Conservation (phyloP, 257 asterid species). For the Lavandula angustifolia region DNA sequence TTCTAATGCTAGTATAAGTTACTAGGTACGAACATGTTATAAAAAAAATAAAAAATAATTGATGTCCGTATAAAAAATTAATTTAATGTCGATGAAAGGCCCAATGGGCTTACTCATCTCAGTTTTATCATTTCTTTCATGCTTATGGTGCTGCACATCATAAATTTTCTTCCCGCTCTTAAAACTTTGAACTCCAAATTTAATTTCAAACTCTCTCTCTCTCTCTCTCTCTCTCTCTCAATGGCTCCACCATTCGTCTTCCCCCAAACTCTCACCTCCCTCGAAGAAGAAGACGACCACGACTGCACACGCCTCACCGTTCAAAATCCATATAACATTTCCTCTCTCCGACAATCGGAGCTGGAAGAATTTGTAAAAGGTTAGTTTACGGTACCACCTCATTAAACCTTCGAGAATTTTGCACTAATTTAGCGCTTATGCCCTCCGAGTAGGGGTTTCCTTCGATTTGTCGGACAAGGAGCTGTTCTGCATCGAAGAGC, state of each 20-base stretch:
- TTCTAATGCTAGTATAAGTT: too few relatives aligned
- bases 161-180: constrained; percentile 44
- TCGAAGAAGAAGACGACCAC: constrained; percentile 56
- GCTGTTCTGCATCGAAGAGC: constrained; percentile 85
- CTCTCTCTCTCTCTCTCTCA: constrained; percentile 18
- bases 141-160: not conserved
- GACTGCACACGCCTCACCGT: constrained; percentile 50
- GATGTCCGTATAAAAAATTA: too few relatives aligned
- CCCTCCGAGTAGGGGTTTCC: constrained; percentile 54
- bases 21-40: too few relatives aligned
- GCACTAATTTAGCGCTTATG: not conserved
- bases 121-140: not conserved
- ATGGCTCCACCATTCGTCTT: constrained; percentile 78
- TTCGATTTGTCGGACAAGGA: constrained; percentile 93
- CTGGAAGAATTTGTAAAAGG: constrained; percentile 94
- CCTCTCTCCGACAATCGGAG: constrained; percentile 57
- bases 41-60: too few relatives aligned
- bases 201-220: constrained; percentile 37
- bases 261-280: constrained; percentile 65
- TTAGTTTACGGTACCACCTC: constrained; percentile 30
- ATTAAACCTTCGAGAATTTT: not conserved
- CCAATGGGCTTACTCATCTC: constrained; percentile 13
- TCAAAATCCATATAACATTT: constrained; percentile 43
- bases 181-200: constrained; percentile 5
- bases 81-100: constrained; percentile 13